Evolutionary conservation across 352 stramenopile genomes (phyloP).

Genomic region (Vaucheria bursata): DNA sequence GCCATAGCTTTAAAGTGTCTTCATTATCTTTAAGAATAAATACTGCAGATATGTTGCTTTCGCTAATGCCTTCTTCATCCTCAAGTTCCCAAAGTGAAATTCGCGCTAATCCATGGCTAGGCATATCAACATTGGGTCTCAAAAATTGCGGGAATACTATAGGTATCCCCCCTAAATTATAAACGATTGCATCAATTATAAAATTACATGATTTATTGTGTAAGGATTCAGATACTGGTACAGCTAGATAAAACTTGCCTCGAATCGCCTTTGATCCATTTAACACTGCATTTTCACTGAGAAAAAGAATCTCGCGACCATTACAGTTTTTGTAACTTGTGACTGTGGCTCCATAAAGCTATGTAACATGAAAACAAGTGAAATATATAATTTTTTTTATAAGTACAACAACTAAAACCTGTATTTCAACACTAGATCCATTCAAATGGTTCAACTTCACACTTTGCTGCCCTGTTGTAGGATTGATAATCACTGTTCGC

Average conservation of each 20-base stretch:
- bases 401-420: no score
- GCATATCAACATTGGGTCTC: slow-evolving; percentile 29
- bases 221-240: no score
- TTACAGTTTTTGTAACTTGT: slow-evolving; percentile 36
- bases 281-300: slow-evolving; percentile 30
- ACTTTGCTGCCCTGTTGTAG: no score
- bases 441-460: no score
- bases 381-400: no score
- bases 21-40: slow-evolving; percentile 28
- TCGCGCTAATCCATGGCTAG: slow-evolving; percentile 34
- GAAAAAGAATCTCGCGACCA: slow-evolving; percentile 22
- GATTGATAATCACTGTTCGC: no score
- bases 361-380: neutral
- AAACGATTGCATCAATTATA: no score
- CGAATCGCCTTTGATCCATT: slow-evolving; percentile 33
- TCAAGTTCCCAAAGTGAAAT: slow-evolving; percentile 17
- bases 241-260: no score
- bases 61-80: neutral
- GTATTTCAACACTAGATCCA: no score
- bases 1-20: slow-evolving; percentile 20
- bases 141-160: slow-evolving; percentile 41
- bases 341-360: slow-evolving; percentile 32
- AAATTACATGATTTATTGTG: no score
- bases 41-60: neutral
- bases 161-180: no score